Evolutionary conservation across 495 filamentous ascomycete species (phyloP).

Genomic region (Collariella sp.): DNA sequence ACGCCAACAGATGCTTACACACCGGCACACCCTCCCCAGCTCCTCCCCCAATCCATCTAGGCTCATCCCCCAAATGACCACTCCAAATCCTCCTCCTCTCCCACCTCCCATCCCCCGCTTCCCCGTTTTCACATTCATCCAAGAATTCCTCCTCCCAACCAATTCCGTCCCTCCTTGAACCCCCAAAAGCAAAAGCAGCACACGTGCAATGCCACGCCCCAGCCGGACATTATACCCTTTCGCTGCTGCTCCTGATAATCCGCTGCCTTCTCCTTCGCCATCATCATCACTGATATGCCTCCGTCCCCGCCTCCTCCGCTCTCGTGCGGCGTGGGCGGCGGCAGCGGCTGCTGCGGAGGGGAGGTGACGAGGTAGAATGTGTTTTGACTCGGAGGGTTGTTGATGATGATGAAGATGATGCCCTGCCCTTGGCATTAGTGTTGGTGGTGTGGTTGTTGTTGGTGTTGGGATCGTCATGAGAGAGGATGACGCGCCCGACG

Average conservation of each 20-base stretch:
- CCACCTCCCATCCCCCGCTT: not conserved
- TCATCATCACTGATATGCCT: not conserved
- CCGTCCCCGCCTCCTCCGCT: not conserved
- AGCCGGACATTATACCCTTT: constrained; percentile 60
- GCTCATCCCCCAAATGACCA: constrained; percentile 39
- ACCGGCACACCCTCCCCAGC: constrained; percentile 43
- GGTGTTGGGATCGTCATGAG: not conserved
- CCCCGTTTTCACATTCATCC: not conserved
- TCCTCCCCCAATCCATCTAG: constrained; percentile 18
- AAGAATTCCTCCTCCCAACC: too few species aligned
- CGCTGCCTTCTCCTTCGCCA: not conserved
- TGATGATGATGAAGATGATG: too few species aligned
- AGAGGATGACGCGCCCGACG: constrained; percentile 39
- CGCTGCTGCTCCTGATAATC: not conserved
- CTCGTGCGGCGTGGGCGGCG: constrained; percentile 5
- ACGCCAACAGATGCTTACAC: constrained; percentile 88
- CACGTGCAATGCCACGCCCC: constrained; percentile 85
- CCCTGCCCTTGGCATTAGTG: constrained; percentile 5
- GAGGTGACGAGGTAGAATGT: constrained; percentile 35
- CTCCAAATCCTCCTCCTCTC: not conserved
- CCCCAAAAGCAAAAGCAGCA: constrained; percentile 66
- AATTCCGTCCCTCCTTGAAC: not conserved
- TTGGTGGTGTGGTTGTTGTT: constrained; percentile 8
- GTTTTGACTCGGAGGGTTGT: too few species aligned
- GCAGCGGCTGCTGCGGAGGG: constrained; percentile 4